These are phyloP conservation scores for Nakaseomyces glabratus DNA, from an alignment of 1,139 yeast species.

Conservation along the genomic window DNA sequence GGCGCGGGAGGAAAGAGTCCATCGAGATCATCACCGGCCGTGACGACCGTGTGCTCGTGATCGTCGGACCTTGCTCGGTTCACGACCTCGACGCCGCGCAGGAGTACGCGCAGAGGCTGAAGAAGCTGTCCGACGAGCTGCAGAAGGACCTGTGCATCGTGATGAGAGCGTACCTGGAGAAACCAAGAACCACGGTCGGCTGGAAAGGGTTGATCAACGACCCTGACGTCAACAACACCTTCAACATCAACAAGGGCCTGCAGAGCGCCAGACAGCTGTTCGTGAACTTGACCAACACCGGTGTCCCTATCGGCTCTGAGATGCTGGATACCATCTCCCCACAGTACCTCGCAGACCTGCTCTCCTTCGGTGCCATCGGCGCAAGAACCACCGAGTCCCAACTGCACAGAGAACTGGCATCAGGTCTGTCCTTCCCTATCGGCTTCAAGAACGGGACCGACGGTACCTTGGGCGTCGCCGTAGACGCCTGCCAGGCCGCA, in stretches of 20 bases:
- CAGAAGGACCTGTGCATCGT: constrained; percentile 68
- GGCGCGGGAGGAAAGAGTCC: constrained; percentile 68
- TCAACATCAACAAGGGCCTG: constrained; percentile 91
- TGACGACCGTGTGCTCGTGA: constrained; percentile 73
- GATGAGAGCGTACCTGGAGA: constrained; percentile 96
- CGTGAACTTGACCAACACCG: constrained; percentile 66
- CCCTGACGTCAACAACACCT: constrained; percentile 87
- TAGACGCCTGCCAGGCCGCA: constrained; percentile 91
- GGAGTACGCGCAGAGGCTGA: constrained; percentile 72
- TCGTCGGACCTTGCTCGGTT: constrained; percentile 93
- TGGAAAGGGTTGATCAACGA: constrained; percentile 98
- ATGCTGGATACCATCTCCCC: constrained; percentile 98
- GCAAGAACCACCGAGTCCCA: constrained; percentile 99
- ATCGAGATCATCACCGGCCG: constrained; percentile 59
- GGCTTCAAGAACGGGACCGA: constrained; percentile 99
- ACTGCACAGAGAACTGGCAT: constrained; percentile 92
- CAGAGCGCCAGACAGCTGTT: constrained; percentile 80
- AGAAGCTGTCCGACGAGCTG: constrained; percentile 58
- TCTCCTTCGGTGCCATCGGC: constrained; percentile 95
- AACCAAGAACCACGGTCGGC: constrained; percentile 98
- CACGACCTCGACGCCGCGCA: constrained; percentile 86
- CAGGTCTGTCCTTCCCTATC: constrained; percentile 94
- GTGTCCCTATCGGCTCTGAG: constrained; percentile 89
- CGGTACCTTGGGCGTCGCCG: constrained; percentile 85
- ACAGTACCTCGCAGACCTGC: constrained; percentile 86